These are phyloP conservation scores for Populus hybrid DNA, from an alignment of 441 rosid species.

Conservation along the genomic window DNA sequence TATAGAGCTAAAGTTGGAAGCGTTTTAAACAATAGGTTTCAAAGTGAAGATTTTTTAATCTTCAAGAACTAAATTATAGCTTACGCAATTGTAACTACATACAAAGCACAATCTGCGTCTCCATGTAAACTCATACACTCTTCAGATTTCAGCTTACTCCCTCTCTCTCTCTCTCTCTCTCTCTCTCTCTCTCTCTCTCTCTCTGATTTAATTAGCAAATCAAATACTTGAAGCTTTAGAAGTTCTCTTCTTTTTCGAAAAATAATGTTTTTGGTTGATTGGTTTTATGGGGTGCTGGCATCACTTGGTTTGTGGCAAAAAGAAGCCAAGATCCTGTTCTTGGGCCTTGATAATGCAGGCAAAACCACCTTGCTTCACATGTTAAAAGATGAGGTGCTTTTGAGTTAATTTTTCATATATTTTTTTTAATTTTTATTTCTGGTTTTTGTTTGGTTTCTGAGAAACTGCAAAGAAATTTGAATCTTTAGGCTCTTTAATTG, in stretches of 20 bases:
- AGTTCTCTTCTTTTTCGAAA: neutral
- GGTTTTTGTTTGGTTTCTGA: constrained; percentile 2
- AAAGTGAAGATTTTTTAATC: neutral
- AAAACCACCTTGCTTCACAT: constrained; percentile 84
- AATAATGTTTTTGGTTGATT: constrained; percentile 66
- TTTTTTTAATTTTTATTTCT: neutral
- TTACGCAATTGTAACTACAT: neutral
- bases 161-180: neutral
- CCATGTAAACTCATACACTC: neutral
- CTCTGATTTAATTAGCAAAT: neutral
- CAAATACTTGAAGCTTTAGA: neutral
- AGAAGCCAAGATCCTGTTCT: constrained; percentile 83
- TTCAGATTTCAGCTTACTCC: neutral
- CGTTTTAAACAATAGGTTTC: neutral
- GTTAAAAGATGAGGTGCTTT: constrained; percentile 66
- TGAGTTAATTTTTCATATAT: constrained; percentile 3
- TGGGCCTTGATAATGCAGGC: constrained; percentile 89
- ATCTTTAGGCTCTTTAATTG: neutral
- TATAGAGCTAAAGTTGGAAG: neutral
- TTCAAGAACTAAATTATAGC: neutral
- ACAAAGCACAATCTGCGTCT: neutral
- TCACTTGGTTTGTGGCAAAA: constrained; percentile 80
- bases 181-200: neutral
- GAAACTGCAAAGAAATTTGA: neutral
- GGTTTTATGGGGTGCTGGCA: constrained; percentile 76